A percentile compares a stretch with the other conserved stretches of the same genome.
Evolutionary conservation across 805 yeast species (phyloP).

Genomic region (Metschnikowia drakensbergensis): DNA sequence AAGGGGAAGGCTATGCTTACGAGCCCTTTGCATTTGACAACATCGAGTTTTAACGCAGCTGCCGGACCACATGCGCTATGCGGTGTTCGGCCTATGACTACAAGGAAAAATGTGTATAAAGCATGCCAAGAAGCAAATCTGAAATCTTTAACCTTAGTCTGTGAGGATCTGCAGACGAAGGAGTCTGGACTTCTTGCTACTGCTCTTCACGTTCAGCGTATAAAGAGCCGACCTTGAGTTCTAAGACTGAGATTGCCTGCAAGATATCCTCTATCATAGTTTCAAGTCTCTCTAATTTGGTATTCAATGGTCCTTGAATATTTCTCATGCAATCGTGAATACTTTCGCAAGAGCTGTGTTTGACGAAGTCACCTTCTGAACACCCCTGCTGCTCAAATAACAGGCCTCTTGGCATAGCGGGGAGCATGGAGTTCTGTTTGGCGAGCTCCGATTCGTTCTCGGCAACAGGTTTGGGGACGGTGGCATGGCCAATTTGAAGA

Average conservation of each 20-base stretch:
- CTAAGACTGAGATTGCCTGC: not conserved
- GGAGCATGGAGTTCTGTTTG: not conserved
- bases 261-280: constrained; percentile 1
- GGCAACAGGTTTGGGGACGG: not conserved
- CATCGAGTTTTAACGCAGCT: constrained; percentile 10
- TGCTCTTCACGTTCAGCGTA: not conserved
- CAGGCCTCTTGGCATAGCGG: not conserved
- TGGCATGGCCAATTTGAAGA: not conserved
- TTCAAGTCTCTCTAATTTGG: constrained; percentile 1
- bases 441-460: not conserved
- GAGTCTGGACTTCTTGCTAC: not conserved
- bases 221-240: not conserved
- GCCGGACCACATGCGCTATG: not conserved
- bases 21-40: constrained; percentile 54
- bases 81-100: not conserved
- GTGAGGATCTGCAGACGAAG: not conserved
- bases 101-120: not conserved
- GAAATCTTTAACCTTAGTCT: not conserved
- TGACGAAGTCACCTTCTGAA: not conserved
- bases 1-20: constrained; percentile 70
- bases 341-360: not conserved
- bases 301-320: not conserved
- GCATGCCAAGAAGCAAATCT: not conserved
- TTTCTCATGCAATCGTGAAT: not conserved
- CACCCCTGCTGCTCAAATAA: not conserved